Evolutionary conservation across 148 eudicot species (phyloP), one percentile per base, ranked within the genome.

Genomic region (Rheum nobile): DNA sequence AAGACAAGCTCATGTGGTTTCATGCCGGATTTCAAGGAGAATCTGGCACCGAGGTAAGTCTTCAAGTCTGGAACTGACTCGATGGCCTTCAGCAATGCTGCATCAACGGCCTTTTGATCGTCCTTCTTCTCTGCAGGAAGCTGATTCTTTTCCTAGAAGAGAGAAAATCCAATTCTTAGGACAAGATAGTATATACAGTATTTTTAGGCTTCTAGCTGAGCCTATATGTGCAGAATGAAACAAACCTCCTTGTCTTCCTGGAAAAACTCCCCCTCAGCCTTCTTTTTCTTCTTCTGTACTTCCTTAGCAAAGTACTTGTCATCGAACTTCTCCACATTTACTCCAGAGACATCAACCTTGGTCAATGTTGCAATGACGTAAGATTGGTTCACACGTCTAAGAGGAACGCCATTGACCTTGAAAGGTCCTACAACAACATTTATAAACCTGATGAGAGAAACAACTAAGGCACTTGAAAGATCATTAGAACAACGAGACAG

Each of bases 1-100:
- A 84, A 90, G 74, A 84, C 84, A 35, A 90, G 75, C 79, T 88
- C 89, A 74, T 87, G 95, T 16, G 95, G 95, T 72, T 84, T 89
- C 91, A 87, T 80, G 82, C 94, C 89, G 71, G 85, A 78, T 84
- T 80, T 86, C 26, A 87, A 84, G 0, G 95, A 90, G 69, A 90
- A 90, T 43, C 95, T 87, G 4, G 91, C 84, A 79, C 79, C 86
- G 82, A 88, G 81, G 81, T 90, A 90, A 5, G 83, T 61, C 80
- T 84, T 90, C 81, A 86, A 80, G 8, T 86, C 87, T 1, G 89
- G 83, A 42, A 88, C 95, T 12, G 78, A 80, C 76, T 90, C 91
- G 11, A 90, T 74, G 57, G 88, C 59, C 44, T 83, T 87, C 47
- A 88, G 34, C 85, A 90, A 79, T 19, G 89, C 21, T 17, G 82